These are phyloP conservation scores for Neopestalotiopsis sp. DNA, from an alignment of 2,329 filamentous ascomycete species.

Conservation along the genomic window DNA sequence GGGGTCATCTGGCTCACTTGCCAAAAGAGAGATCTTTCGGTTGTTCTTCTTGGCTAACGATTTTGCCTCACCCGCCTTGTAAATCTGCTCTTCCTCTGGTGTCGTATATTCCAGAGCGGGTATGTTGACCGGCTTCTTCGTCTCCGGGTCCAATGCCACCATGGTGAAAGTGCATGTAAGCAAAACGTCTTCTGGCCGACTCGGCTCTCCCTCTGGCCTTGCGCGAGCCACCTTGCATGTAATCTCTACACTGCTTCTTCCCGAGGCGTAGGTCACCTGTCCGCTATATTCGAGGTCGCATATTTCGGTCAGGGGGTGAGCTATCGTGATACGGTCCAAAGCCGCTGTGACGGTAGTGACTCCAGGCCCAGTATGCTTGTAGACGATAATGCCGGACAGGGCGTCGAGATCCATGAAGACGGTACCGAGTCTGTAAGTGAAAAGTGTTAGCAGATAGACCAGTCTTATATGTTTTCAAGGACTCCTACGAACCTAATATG, in stretches of 20 bases:
- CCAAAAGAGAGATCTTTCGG: constrained; percentile 64
- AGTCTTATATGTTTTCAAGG: background rate
- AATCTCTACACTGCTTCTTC: constrained; percentile 75
- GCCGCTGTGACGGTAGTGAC: constrained; percentile 55
- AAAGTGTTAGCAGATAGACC: background rate
- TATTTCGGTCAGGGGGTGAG: constrained; percentile 75
- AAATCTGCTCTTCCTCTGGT: constrained; percentile 67
- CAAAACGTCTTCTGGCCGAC: constrained; percentile 48
- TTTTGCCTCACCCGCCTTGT: constrained; percentile 66
- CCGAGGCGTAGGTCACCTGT: constrained; percentile 70
- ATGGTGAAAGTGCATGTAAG: constrained; percentile 70
- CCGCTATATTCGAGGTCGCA: constrained; percentile 77
- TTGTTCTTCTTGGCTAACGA: constrained; percentile 64
- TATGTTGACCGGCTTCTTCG: constrained; percentile 66
- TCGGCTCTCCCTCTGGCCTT: constrained; percentile 59
- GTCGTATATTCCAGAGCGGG: constrained; percentile 64
- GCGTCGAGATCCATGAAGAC: constrained; percentile 84
- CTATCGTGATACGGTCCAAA: constrained; percentile 58
- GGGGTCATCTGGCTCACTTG: constrained; percentile 71
- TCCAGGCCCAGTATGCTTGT: constrained; percentile 68
- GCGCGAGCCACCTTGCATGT: constrained; percentile 76
- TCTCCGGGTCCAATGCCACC: constrained; percentile 73
- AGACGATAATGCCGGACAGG: constrained; percentile 75
- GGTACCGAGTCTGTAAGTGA: constrained; percentile 62
- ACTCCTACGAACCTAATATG: constrained; percentile 64